Base-by-base conservation (phyloP, 306 rosid genomes). In the Canavalia gladiata region DNA sequence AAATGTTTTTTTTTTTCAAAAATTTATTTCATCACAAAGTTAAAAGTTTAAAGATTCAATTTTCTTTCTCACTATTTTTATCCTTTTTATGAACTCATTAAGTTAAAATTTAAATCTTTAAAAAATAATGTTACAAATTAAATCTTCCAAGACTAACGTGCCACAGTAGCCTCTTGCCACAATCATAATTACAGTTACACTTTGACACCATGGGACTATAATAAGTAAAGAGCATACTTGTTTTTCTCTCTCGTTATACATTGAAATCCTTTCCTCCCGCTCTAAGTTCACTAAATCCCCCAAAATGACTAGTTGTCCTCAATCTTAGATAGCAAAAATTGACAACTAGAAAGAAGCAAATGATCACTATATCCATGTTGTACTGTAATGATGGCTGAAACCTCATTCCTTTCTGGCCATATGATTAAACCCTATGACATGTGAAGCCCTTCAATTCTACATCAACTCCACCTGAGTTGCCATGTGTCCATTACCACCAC, bases 291-390 rank as follows among this genome's bases (percentile, higher is more conserved):
- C 62, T 51, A 43, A 28, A 42, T 35, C 45, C 52, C 33, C 55
- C 68, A 30, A 69, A 51, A 59, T 35, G 51, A 62, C 51, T 33
- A 63, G 49, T 72, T 76, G 60, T 57, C 65, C 45, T 77, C 49
- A 75, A 39, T 66, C 74, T 70, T 80, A 74, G 28, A 71, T 68
- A 35, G n/a, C 84, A 84, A 84, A 84, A 81, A 28, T 59, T 34
- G 78, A 80, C 34, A 71, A 58, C 85, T 67, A 43, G 33, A 67
- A 79, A 45, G 63, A 83, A 70, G 33, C 81, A 76, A 60, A 18
- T 10, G 67, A 57, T 51, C 59, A 51, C 55, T 42, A 57, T 3
- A 57, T 3, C 45, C 37, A 83, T 25, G 64, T 46, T 60, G 56
- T 34, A 68, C 18, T 59, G 46, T 68, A 72, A 58, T 31, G 46